phyloP scores from a whole-genome alignment of 768 basidiomycete genomes.

The Coprinellus micaceus region DNA sequence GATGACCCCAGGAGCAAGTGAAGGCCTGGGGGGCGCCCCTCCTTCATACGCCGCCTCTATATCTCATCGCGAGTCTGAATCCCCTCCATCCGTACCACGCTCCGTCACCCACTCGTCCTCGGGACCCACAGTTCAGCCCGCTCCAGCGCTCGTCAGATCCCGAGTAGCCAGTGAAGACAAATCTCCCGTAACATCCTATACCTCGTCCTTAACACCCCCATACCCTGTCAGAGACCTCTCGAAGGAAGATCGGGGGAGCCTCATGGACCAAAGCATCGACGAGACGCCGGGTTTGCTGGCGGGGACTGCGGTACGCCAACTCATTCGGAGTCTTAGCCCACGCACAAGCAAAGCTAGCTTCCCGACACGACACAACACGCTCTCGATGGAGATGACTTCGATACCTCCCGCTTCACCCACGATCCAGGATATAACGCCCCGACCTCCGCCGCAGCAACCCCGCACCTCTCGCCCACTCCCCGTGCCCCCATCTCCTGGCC shows the following conservation, averaged over 20 bases:
- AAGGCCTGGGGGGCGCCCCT: conserved; percentile 16
- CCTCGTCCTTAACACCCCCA: conserved; percentile 7
- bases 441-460: background rate
- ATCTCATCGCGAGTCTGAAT: conserved; percentile 15
- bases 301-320: conserved; percentile 32
- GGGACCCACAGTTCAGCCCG: conserved; percentile 7
- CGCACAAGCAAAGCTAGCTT: conserved; percentile 33
- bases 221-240: conserved; percentile 8
- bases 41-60: conserved; percentile 30
- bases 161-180: background rate
- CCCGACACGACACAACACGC: background rate
- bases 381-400: conserved; percentile 2
- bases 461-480: background rate
- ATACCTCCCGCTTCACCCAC: background rate
- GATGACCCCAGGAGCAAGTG: background rate
- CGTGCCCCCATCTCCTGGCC: conserved; percentile 7
- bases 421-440: background rate
- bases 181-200: background rate
- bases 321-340: conserved; percentile 43
- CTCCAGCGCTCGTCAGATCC: conserved; percentile 13
- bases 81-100: conserved; percentile 25
- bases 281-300: conserved; percentile 27
- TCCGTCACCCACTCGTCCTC: conserved; percentile 23
- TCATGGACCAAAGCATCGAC: conserved; percentile 22
- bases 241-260: conserved; percentile 21